Evolutionary conservation across 2,329 filamentous ascomycete genomes (phyloP), one percentile per base, ranked within the genome.

Genomic region (Gnomoniopsis sp.): DNA sequence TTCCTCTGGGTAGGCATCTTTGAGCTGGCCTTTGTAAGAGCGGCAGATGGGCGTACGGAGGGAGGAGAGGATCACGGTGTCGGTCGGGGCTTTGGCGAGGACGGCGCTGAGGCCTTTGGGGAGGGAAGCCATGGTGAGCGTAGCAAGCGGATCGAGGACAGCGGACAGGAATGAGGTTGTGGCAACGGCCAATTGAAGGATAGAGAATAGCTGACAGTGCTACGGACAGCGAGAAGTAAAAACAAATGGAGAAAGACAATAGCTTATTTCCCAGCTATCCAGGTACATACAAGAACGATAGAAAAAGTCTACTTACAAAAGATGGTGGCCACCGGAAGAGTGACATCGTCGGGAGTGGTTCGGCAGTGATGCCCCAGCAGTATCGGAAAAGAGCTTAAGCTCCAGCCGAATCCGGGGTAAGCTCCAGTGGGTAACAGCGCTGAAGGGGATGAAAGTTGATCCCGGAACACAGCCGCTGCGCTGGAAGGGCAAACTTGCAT

Each of bases 1-100:
- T 74, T 96, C 90, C 73, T 97, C 93, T 17, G 95, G 92, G 76
- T 93, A 93, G 51, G 93, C 88, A 71, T 96, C 90, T 73, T 91
- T 90, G 69, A 97, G 86, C 19, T 84, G 83, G 68, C 93, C 93
- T 69, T 91, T 91, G 78, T 91, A 88, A 44, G 91, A 86, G 63
- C 91, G 86, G 61, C 89, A 93, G 64, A 97, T 83, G 44, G 93
- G 90, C 8, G 93, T 97, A 66, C 93, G 90, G 44, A 96, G 83
- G n/a, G 92, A 87, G 21, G 92, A 96, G 67, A 96, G 86, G 71
- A 97, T 89, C 67, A 97, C 91, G 46, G 91, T 84, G 76, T 97
- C 93, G 64, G 87, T 84, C 44, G 91, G 88, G 23, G 86, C 77
- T 74, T 95, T 96, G 68, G 87, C 76, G 61, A 96, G 86, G 66